phyloP scores from a whole-genome alignment of 352 stramenopile species.

The Phytophthora rubi region DNA sequence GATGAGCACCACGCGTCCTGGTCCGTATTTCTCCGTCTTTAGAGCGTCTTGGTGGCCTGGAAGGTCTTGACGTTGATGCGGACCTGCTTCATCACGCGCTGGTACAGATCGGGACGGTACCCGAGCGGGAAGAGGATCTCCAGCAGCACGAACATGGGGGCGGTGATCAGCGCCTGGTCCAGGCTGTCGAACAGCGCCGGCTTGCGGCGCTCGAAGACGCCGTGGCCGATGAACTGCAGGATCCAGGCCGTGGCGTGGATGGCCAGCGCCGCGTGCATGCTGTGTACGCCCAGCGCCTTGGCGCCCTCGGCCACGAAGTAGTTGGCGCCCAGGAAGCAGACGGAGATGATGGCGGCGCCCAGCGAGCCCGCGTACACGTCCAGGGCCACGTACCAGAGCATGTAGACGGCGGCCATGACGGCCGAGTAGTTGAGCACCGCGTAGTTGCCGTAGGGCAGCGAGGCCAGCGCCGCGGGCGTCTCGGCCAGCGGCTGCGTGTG shows the following conservation, averaged over 20 bases:
- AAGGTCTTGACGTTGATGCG: slow-evolving; percentile 72
- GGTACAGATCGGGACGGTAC: slow-evolving; percentile 78
- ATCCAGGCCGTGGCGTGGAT: slow-evolving; percentile 77
- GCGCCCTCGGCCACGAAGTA: slow-evolving; percentile 55
- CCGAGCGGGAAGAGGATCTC: slow-evolving; percentile 83
- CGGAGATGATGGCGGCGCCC: slow-evolving; percentile 59
- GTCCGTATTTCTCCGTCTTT: neutral
- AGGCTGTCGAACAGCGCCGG: slow-evolving; percentile 88
- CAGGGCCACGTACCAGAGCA: slow-evolving; percentile 83
- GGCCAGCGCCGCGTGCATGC: slow-evolving; percentile 64
- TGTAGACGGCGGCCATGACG: slow-evolving; percentile 71
- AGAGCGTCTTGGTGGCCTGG: slow-evolving; percentile 50
- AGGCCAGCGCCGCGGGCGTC: slow-evolving; percentile 33
- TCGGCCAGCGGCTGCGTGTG: slow-evolving; percentile 49
- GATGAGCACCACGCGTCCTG: neutral
- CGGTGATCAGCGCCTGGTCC: slow-evolving; percentile 84
- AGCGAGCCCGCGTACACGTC: slow-evolving; percentile 68
- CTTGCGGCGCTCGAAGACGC: slow-evolving; percentile 85
- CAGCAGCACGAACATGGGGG: slow-evolving; percentile 90
- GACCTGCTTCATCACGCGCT: slow-evolving; percentile 64
- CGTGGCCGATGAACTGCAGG: slow-evolving; percentile 86
- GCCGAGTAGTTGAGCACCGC: slow-evolving; percentile 72
- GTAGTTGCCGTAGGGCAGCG: slow-evolving; percentile 54
- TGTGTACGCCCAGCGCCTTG: slow-evolving; percentile 41
- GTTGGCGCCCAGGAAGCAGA: slow-evolving; percentile 67